Base-by-base conservation (phyloP, 192 early-diverging fungal genomes). In the Rhizoclosmatium globosum region DNA sequence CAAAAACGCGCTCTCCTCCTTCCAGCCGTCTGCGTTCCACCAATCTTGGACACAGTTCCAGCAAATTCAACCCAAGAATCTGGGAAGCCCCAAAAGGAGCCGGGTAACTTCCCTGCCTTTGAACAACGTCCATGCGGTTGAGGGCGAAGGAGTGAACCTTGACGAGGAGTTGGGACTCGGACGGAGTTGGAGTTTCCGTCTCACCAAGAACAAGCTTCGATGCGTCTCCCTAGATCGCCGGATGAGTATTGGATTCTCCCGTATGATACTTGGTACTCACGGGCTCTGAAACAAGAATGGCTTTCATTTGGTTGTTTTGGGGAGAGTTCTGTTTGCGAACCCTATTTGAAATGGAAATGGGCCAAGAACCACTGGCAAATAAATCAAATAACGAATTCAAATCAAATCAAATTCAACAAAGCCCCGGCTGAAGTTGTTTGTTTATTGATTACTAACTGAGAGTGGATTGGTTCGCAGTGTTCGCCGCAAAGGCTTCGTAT, bases 51-150 rank as follows among this genome's bases (percentile, higher is more conserved):
- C 42, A 94, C 87, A 43, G 79, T 82, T 53, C 94, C 94, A 0
- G 92, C 74, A 58, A 93, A 87, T 81, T 95, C 94, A 15, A 94
- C 92, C 94, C 94, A 11, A 95, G 85, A 64, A 94, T 91, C 7
- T 82, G 70, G 39, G 91, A 87, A 21, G 86, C 92, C 43, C 85
- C 86, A 0, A 86, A 79, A 13, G 93, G 93, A 43, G 88, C 73
- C 21, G 92, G 92, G 64, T 95, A 94, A n/a, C 57, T 64, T 9
- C 93, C 93, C 60, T 92, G 79, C 48, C 94, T 89, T 82, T 95
- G 94, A 7, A 89, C 3, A 61, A 93, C 86, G 76, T 95, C 94
- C 92, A 94, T 92, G 21, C 94, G 89, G 72, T 95, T 95, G 59
- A 94, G 80, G 39, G 83, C 90, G 82, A 95, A 92, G 61, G 75